Conservation (phyloP, 2,329 filamentous ascomycete genomes). For the Teratosphaeria pseudoeucalypti region DNA sequence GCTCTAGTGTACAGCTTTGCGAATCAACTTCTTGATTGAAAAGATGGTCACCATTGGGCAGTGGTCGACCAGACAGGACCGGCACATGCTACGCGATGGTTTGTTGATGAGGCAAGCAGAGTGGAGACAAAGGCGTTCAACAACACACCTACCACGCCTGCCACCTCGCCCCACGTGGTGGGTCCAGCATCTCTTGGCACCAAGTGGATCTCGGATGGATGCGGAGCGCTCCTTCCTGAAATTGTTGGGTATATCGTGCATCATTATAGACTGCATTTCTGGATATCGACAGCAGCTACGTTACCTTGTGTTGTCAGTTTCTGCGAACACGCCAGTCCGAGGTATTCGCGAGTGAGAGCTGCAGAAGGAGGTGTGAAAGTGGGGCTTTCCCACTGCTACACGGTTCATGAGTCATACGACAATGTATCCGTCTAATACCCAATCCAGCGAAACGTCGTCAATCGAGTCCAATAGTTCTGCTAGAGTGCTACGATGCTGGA, state of each 20-base stretch:
- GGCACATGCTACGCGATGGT: not conserved
- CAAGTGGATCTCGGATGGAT: not conserved
- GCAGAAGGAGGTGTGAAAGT: no score
- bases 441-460: no score
- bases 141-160: not conserved
- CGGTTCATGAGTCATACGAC: no score
- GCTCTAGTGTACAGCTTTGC: not conserved
- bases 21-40: not conserved
- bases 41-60: not conserved
- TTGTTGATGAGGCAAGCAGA: not conserved
- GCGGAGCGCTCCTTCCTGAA: not conserved
- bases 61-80: not conserved
- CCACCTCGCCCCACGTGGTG: not conserved
- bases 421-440: no score
- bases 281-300: no score
- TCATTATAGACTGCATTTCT: no score
- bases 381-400: no score
- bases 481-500: not conserved
- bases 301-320: no score
- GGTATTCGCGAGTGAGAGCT: no score
- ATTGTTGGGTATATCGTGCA: no score
- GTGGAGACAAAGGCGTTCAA: not conserved
- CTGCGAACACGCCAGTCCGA: no score
- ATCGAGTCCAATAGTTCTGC: no score
- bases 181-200: not conserved